phyloP scores from a whole-genome alignment of 2,329 filamentous ascomycete species.

The Ophiostoma novo-ulmi region DNA sequence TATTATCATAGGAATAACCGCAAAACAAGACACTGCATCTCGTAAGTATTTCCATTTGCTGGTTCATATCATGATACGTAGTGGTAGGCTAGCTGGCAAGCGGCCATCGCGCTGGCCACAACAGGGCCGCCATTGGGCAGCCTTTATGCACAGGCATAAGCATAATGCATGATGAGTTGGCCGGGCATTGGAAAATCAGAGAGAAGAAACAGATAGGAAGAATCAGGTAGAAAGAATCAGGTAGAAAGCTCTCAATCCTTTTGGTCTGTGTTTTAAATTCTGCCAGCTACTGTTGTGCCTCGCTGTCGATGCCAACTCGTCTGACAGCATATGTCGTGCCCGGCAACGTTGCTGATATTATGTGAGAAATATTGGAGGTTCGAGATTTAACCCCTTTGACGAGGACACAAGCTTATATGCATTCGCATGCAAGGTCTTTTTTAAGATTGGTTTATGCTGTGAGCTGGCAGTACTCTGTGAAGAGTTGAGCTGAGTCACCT shows the following conservation, averaged over 20 bases:
- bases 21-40: not conserved
- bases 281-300: not conserved
- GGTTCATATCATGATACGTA: not conserved
- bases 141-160: not conserved
- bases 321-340: not conserved
- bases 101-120: slow-evolving; percentile 5
- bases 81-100: slow-evolving; percentile 6
- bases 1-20: not conserved
- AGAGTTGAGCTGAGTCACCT: not conserved
- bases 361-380: too few species aligned
- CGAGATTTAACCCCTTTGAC: not conserved
- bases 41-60: not conserved
- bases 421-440: not conserved
- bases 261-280: not conserved
- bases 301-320: slow-evolving; percentile 8
- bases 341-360: not conserved
- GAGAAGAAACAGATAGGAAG: too few species aligned
- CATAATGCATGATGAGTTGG: slow-evolving; percentile 9
- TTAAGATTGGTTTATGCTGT: not conserved
- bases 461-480: not conserved
- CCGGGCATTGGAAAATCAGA: not conserved
- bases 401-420: not conserved
- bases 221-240: not conserved
- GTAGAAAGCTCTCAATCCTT: not conserved
- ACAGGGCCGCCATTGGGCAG: not conserved